Evolutionary conservation across 139 green algal genomes (phyloP), one percentile per base, ranked within the genome.

Genomic region (Tetradesmus lagerheimii): DNA sequence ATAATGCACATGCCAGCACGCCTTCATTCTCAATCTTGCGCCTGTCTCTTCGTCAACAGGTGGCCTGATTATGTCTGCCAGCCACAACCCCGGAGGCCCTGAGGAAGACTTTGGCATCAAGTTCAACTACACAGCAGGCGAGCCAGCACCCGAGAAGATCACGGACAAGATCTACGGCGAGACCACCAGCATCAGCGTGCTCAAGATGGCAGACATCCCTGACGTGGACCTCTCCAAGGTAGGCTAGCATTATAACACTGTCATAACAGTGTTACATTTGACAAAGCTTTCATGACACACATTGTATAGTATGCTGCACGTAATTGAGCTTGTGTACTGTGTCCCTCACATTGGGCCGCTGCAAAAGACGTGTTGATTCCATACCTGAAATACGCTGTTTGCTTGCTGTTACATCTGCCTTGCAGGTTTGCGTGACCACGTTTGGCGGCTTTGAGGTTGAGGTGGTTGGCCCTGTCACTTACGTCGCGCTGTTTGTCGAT

Each of bases 101-200:
- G 95, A 99, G 20, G 96, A 98, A 91, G 98, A 99, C 96, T 99
- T 97, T 94, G 98, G 98, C 92, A 99, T 99, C 95, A 99, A 99
- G 95, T 99, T 99, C 96, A 99, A 99, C 95, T 99, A 98, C 95
- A 97, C 39, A 43, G 92, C 53, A 29, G 82, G 82, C 11, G 97
- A 99, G 95, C 98, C 98, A 38, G 98, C 98, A 1, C 98, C 98
- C 12, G 98, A 99, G 96, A 95, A 95, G 87, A 99, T 99, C 93
- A 99, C 98, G 9, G 96, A 99, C 91, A 96, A 98, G 90, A 99
- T 99, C 93, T 99, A 95, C 85, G 95, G 92, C 27, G 97, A 97
- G 92, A 99, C 98, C 20, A 84, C 95, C 84, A 96, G 91, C 66
- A 97, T 99, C 91, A 92, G 90, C 9, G 89, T 94, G 50, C 95